Evolutionary conservation across 345 rosid species (phyloP).

Genomic region (Arabis alpina): DNA sequence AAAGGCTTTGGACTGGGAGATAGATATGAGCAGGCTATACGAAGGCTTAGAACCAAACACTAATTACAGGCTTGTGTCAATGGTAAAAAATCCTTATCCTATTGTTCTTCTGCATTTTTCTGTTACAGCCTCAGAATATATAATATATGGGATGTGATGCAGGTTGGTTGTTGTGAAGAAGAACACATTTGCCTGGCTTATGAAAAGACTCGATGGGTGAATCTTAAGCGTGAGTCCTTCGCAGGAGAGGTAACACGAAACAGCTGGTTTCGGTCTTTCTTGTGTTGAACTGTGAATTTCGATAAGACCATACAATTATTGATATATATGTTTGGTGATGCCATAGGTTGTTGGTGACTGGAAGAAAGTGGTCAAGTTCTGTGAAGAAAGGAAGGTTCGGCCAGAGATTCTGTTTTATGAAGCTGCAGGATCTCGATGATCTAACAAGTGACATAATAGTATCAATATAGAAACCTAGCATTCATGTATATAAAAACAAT

Average conservation of each 20-base stretch:
- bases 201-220: constrained; percentile 22
- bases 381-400: constrained; percentile 13
- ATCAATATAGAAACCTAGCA: background rate
- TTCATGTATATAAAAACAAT: background rate
- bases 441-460: background rate
- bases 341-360: constrained; percentile 28
- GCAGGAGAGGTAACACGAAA: constrained; percentile 22
- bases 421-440: background rate
- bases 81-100: constrained; percentile 15
- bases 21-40: constrained; percentile 25
- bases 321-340: constrained; percentile 1
- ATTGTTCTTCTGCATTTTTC: background rate
- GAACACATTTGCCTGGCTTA: constrained; percentile 12
- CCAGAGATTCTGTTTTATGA: constrained; percentile 33
- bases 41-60: constrained; percentile 3
- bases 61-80: constrained; percentile 24
- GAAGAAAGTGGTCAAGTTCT: constrained; percentile 23
- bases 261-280: background rate
- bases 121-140: constrained; percentile 1
- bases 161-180: constrained; percentile 25
- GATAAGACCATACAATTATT: background rate
- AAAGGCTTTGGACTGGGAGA: constrained; percentile 12
- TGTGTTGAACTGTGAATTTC: background rate
- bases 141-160: background rate
- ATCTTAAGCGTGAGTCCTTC: constrained; percentile 6